Base-by-base conservation (phyloP, 2,329 filamentous ascomycete species). In the Diaporthe sp. region DNA sequence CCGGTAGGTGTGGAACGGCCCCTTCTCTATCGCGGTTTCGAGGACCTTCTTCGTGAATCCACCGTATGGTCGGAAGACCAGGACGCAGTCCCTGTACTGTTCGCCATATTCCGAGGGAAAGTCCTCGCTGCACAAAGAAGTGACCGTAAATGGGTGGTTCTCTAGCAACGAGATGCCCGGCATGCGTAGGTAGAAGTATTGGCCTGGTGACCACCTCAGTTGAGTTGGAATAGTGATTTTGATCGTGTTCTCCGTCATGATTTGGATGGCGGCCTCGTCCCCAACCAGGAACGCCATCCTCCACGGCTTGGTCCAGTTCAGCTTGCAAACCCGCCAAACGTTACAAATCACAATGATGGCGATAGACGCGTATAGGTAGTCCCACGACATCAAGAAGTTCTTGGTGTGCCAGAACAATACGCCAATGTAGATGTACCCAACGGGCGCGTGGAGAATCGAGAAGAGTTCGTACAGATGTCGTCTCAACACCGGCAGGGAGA, bases 401-500 rank as follows among this genome's bases (percentile, higher is more conserved):
- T 96, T 94, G 79, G 94, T 97, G 83, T 98, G 96, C 96, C 96
- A 98, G 85, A 98, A 97, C 38, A 98, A 88, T 82, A 97, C 89
- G 1, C 89, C 96, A 9, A 98, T 86, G 80, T 97, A 97, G 19
- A 94, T 86, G 52, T 96, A 89, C 0, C 95, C 93, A 13, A 95
- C 93, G 0, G 96, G 95, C 0, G 96, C 90, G 81, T 98, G 96
- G 4, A 97, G 85, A 40, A 93, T 83, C 25, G 96, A 91, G 80
- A 98, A 98, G 1, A 95, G 83, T 82, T 98, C 96, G 83, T 98
- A 98, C 78, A 94, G 92, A 77, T 91, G 87, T 76, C 92, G 88
- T 77, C 96, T 90, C 28, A 98, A 86, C 68, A 94, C 88, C 1
- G 95, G 94, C 3, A 98, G 87, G 1, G 96, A 98, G 55, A 94